Conservation (phyloP, 116 monocot genomes). For the Papilionanthe hybrid region DNA sequence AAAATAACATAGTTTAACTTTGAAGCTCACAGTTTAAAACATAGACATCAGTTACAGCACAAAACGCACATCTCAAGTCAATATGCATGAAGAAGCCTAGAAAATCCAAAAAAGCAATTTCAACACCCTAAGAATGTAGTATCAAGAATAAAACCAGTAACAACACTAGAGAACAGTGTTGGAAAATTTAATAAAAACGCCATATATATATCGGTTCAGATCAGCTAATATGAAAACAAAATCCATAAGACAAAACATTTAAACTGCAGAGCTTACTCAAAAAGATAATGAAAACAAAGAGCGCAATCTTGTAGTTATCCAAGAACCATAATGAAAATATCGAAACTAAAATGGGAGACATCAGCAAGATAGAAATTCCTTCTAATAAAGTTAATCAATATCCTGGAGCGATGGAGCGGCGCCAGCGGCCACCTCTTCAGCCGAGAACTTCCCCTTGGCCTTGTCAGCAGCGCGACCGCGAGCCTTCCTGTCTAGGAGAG, state of each 20-base stretch:
- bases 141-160: not conserved
- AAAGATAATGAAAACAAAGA: not conserved
- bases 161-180: not conserved
- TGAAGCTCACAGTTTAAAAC: too few relatives aligned
- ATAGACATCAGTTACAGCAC: too few relatives aligned
- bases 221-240: not conserved
- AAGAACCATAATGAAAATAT: not conserved
- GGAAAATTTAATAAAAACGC: not conserved
- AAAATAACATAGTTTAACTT: too few relatives aligned
- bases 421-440: constrained; percentile 57
- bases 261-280: not conserved
- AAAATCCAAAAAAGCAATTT: not conserved
- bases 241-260: not conserved
- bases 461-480: constrained; percentile 55
- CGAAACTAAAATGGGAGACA: not conserved
- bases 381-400: constrained; percentile 27
- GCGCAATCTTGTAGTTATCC: not conserved
- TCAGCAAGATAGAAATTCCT: not conserved
- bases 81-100: not conserved
- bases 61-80: not conserved
- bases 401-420: constrained; percentile 49
- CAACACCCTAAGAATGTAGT: not conserved
- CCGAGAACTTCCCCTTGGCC: constrained; percentile 78
- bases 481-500: constrained; percentile 67
- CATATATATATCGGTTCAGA: not conserved